Base-by-base conservation (phyloP, 2,329 filamentous ascomycete species). In the Botrytis cinerea region DNA sequence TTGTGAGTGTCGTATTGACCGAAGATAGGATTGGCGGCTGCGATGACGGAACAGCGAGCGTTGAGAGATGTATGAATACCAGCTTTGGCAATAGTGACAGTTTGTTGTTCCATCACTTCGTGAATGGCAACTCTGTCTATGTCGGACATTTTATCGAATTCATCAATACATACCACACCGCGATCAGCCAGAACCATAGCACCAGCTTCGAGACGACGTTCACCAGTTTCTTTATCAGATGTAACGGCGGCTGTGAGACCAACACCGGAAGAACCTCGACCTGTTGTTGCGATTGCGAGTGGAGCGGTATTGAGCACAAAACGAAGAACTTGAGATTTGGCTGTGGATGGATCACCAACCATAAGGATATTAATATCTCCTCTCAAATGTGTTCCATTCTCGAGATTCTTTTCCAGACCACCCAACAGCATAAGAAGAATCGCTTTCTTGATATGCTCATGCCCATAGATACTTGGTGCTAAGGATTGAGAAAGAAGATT, bases 21-120 rank as follows among this genome's bases (percentile, higher is more conserved):
- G 79, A 97, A 99, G 70, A 99, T 96, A 5, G 96, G 96, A 82
- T 99, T 99, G 75, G 96, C 96, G 25, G 96, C 96, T 60, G 96
- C 96, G 79, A 99, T 89, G 75, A 99, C 96, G 83, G 94, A 97
- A 84, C 96, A 99, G 73, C 96, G 92, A 71, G 96, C 96, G 81
- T 99, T 99, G 74, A 99, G 86, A 4, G 95, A 97, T 0, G 96
- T 99, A 83, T 99, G 96, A 74, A 99, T 99, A 77, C 96, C 96
- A 1, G 96, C 96, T 84, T 99, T 99, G 70, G 96, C 96, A 80
- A 99, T 99, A 22, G 96, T 99, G 75, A 99, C 96, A 0, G 96
- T 99, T 84, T 99, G 96, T 84, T 99, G 96, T 84, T 99, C 96
- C 96, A 99, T 99, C 77, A 99, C 96, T 93, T 99, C 96, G 88